Conservation (phyloP, 305 asterid genomes). For the Plantago coronopus region DNA sequence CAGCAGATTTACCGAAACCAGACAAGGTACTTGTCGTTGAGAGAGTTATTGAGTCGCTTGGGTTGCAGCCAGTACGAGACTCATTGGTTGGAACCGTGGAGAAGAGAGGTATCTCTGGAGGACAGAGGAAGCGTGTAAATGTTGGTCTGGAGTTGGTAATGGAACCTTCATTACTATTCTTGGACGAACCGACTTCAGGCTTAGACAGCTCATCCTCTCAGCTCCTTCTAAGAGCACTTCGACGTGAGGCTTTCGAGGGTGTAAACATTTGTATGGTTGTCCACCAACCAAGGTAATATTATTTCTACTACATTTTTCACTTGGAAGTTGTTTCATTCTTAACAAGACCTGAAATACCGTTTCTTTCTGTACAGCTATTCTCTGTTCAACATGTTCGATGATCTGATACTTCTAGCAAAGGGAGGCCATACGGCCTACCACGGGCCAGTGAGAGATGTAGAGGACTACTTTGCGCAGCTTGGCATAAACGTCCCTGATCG, state of each 20-base stretch:
- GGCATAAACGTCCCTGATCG: conserved; percentile 77
- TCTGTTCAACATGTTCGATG: conserved; percentile 88
- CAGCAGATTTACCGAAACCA: conserved; percentile 62
- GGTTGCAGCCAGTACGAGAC: conserved; percentile 70
- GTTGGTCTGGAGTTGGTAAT: conserved; percentile 94
- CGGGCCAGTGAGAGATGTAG: conserved; percentile 81
- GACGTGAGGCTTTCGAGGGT: conserved; percentile 89
- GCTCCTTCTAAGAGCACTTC: conserved; percentile 84
- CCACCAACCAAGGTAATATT: conserved; percentile 84
- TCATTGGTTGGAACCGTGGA: conserved; percentile 91
- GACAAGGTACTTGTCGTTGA: conserved; percentile 85
- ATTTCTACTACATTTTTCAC: background rate
- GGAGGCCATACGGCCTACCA: conserved; percentile 87
- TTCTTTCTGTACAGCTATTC: conserved; percentile 62
- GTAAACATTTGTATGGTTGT: conserved; percentile 87
- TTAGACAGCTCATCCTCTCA: conserved; percentile 92
- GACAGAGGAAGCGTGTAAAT: conserved; percentile 90
- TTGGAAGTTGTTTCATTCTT: background rate
- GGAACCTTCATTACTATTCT: conserved; percentile 91
- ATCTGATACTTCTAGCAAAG: conserved; percentile 91
- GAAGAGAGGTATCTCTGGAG: conserved; percentile 90
- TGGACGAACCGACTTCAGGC: conserved; percentile 94
- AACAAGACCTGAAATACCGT: conserved; percentile 11
- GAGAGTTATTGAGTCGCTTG: conserved; percentile 77
- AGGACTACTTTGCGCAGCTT: conserved; percentile 65